phyloP scores from a whole-genome alignment of 495 filamentous ascomycete species.

The Penicillium verhagenii region DNA sequence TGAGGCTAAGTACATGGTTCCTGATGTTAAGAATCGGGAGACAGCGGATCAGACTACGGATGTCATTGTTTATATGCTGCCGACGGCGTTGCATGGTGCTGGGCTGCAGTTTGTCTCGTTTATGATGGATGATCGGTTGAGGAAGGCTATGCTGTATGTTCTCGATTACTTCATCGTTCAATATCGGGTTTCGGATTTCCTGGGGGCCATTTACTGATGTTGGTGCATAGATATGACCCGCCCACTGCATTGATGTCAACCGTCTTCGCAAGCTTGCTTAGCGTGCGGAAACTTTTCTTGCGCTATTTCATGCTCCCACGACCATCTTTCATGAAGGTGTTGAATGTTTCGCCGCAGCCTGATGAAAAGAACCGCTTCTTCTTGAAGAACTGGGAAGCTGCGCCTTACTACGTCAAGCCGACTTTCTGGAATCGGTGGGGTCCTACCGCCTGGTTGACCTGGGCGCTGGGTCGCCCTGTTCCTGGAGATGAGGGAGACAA shows the following conservation, averaged over 20 bases:
- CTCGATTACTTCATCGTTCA: too few relatives aligned
- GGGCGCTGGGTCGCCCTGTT: conserved; percentile 54
- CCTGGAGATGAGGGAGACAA: conserved; percentile 59
- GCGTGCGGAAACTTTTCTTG: conserved; percentile 50
- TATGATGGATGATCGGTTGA: conserved; percentile 62
- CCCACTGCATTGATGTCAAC: conserved; percentile 32
- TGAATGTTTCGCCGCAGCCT: conserved; percentile 38
- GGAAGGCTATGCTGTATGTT: conserved; percentile 66
- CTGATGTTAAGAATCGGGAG: conserved; percentile 49
- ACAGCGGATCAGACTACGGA: conserved; percentile 56
- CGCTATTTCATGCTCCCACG: conserved; percentile 59
- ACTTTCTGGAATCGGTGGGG: conserved; percentile 63
- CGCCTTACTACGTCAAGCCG: conserved; percentile 61
- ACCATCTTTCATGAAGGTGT: conserved; percentile 40
- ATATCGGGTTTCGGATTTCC: too few relatives aligned
- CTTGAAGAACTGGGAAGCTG: conserved; percentile 48
- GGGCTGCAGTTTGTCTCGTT: conserved; percentile 52
- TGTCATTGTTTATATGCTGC: conserved; percentile 59
- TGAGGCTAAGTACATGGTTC: conserved; percentile 58
- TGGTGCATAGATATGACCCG: conserved; percentile 46
- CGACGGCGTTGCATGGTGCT: conserved; percentile 45
- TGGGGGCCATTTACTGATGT: too few relatives aligned
- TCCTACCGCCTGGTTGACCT: conserved; percentile 50
- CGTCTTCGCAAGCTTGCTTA: conserved; percentile 44
- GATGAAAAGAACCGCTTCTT: conserved; percentile 51